Percentiles rank a stretch among this genome's conserved stretches.
These are phyloP conservation scores for Triticum aestivum DNA, from an alignment of 176 grass and related monocot species.

Conservation along the genomic window IWGSC_CS_RefSeq_v2.1 NC_057806.1:295615305-295615804, in stretches of 20 bases:
- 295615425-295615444: not conserved
- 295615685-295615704: no score
- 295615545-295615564: not conserved
- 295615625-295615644: no score
- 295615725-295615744: conserved; percentile 1
- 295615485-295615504: not conserved
- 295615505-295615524: not conserved
- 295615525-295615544: no score
- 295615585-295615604: no score
- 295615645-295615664: no score
- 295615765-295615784: not conserved
- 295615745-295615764: not conserved
- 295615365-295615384: not conserved
- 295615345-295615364: not conserved
- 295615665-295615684: no score
- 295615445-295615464: not conserved
- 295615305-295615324: not conserved
- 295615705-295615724: not conserved
- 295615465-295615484: not conserved
- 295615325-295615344: conserved; percentile 8
- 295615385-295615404: not conserved
- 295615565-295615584: no score
- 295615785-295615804: not conserved
- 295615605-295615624: no score
- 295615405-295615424: not conserved